Base-by-base conservation (phyloP, 2,329 filamentous ascomycete species). In the Fusarium sp. region DNA sequence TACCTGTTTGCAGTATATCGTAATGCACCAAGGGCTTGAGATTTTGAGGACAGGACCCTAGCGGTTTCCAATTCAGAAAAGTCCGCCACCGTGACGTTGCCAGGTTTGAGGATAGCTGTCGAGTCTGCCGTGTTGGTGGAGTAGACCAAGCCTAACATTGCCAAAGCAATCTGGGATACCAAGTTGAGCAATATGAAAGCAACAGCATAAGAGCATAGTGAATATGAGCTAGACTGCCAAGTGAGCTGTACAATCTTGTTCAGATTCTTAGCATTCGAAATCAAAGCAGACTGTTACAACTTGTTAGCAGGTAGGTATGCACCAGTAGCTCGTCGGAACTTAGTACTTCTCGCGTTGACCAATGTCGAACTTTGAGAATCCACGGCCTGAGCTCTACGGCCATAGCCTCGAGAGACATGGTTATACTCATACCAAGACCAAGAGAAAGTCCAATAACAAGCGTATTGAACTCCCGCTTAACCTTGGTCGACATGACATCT, bases 341-440 rank as follows among this genome's bases (percentile, higher is more conserved):
- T 4, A 75, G n/a, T 53, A 82, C 82, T 75, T 85, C 83, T 7
- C 72, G 72, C 42, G 80, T 72, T 34, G 78, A 78, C 62, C 81
- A 77, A 41, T 78, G 75, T 7, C 77, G 73, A 11, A 75, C 72
- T 59, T 78, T 79, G 43, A 85, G 69, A 28, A 85, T 79, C 75
- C 81, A 83, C 82, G 83, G 85, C n/a, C 83, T 76, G 63, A 83
- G 73, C 62, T 83, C 82, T 16, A 77, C 72, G 5, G 82, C 79
- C 78, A 84, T 81, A 28, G 78, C 78, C 59, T 83, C 83, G 23
- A 85, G 76, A 9, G 79, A 78, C 66, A 77, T 82, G 4, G 80
- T 78, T 43, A 84, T 79, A 49, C 81, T 81, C 50, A 85, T 37
- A 8, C 68, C 68, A 9, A 71, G 68, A 11, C 68, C 68, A 3